Percentiles rank a stretch among this genome's conserved stretches.
Conservation (phyloP, 305 asterid genomes). For the Plantago rigida region DNA sequence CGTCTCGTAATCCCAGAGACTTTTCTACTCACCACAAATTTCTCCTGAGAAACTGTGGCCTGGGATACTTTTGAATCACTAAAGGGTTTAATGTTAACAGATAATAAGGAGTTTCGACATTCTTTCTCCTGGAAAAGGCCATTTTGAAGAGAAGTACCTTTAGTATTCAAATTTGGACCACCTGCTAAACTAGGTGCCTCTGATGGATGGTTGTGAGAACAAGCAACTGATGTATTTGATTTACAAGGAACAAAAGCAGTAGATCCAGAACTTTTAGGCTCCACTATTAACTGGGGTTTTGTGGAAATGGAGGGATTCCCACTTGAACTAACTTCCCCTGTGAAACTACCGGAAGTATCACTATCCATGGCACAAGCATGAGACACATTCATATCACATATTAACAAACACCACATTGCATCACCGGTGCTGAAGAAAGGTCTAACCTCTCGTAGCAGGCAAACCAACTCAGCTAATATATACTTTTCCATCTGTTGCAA, state of each 20-base stretch:
- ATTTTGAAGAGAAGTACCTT: constrained; percentile 28
- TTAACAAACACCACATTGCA: constrained; percentile 93
- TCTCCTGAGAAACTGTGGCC: constrained; percentile 44
- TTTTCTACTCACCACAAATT: constrained; percentile 59
- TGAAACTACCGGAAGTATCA: constrained; percentile 44
- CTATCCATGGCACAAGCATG: constrained; percentile 79
- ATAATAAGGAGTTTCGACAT: constrained; percentile 32
- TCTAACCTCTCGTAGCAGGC: constrained; percentile 65
- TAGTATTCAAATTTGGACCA: constrained; percentile 35
- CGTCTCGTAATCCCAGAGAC: constrained; percentile 64
- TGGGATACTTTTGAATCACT: constrained; percentile 46
- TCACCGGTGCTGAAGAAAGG: constrained; percentile 86
- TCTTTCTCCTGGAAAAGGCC: constrained; percentile 43
- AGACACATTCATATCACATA: constrained; percentile 80
- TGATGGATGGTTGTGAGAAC: constrained; percentile 34
- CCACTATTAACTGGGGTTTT: constrained; percentile 32
- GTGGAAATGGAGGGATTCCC: constrained; percentile 33
- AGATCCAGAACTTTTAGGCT: constrained; percentile 36
- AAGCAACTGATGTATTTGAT: constrained; percentile 35
- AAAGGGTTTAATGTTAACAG: constrained; percentile 44
- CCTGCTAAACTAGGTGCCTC: constrained; percentile 35
- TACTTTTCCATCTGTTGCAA: constrained; percentile 72
- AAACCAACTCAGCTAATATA: constrained; percentile 82
- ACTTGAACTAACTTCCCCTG: constrained; percentile 32
- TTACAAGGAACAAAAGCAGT: constrained; percentile 34